Evolutionary conservation across 176 grass and related monocot genomes (phyloP), one percentile per base, ranked within the genome.

Genomic region (Paspalum notatum): DNA sequence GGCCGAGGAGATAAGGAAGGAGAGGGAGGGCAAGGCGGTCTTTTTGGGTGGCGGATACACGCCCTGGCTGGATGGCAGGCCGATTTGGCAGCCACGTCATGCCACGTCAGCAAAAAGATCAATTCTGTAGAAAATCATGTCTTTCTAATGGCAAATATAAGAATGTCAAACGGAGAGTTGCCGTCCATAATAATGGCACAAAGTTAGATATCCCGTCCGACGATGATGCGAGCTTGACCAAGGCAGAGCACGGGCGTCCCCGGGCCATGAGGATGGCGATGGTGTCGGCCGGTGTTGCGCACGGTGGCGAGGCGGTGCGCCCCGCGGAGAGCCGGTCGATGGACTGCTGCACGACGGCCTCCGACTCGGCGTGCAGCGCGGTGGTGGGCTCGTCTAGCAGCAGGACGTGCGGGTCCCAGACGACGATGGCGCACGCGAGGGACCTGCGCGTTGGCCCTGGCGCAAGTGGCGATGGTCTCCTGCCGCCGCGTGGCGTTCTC

Each of bases 321-420:
- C 75, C 80, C 0, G 32, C 53, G 18, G 88, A 32, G 41, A 91
- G 67, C 16, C 70, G 86, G 20, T 89, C 86, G 60, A 94, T 86
- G 40, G 91, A 87, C 39, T 88, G 85, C 86, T 94, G 91, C 70
- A 91, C 91, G 3, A 83, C 66, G 7, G 85, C 79, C 88, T 94
- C 91, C 1, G 91, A 91, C 82, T 91, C 85, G 7, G 88, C 58
- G 76, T 94, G 88, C 1, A 94, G 75, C 2, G 91, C 91, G 71
- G 88, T 94, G 12, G 91, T 91, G 4, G 91, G 88, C 85, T 94
- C 91, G 51, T 94, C 91, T 21, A 94, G 75, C 57, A 94, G 91
- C 74, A 94, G 88, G 16, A 94, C 63, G 42, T 44, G 83, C 11
- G 91, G 91, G 49, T 86, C 89, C 21, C 85, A 72, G 32, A 3